phyloP scores from a whole-genome alignment of 2,329 filamentous ascomycete species.

The Hypocrella siamensis region DNA sequence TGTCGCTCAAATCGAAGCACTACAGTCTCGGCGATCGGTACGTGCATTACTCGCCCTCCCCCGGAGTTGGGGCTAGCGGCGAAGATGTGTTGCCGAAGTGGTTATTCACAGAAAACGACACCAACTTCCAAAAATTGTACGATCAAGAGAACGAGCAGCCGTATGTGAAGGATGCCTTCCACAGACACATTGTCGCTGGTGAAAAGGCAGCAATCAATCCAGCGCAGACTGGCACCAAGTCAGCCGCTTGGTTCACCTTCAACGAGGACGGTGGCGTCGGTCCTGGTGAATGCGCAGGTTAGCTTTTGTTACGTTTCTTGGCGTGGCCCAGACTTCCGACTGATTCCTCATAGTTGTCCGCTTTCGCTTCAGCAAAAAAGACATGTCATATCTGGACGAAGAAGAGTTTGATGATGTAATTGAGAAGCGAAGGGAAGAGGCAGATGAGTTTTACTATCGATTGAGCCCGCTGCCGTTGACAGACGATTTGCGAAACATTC shows the following conservation, averaged over 20 bases:
- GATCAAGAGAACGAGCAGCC: conserved; percentile 60
- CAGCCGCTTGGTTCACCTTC: conserved; percentile 82
- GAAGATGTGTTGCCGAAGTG: conserved; percentile 74
- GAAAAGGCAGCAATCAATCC: conserved; percentile 76
- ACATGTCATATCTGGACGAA: conserved; percentile 72
- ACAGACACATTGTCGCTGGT: conserved; percentile 68
- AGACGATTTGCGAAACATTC: conserved; percentile 86
- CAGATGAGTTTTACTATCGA: conserved; percentile 89
- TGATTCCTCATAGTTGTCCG: conserved; percentile 50
- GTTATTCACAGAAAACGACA: conserved; percentile 92
- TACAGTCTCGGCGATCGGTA: conserved; percentile 69
- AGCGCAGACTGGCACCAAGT: conserved; percentile 66
- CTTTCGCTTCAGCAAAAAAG: conserved; percentile 68
- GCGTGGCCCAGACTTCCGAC: not conserved
- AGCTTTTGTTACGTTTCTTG: conserved; percentile 9
- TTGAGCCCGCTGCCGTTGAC: conserved; percentile 88
- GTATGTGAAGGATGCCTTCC: conserved; percentile 93
- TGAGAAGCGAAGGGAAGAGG: conserved; percentile 72
- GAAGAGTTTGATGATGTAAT: conserved; percentile 85
- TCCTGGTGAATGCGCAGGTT: conserved; percentile 81
- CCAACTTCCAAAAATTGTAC: conserved; percentile 68
- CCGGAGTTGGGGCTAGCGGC: conserved; percentile 61
- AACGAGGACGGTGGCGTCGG: conserved; percentile 76
- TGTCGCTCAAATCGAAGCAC: conserved; percentile 63
- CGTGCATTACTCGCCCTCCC: conserved; percentile 75